phyloP scores from a whole-genome alignment of 2,329 filamentous ascomycete genomes.

The Rutstroemia sp. region DNA sequence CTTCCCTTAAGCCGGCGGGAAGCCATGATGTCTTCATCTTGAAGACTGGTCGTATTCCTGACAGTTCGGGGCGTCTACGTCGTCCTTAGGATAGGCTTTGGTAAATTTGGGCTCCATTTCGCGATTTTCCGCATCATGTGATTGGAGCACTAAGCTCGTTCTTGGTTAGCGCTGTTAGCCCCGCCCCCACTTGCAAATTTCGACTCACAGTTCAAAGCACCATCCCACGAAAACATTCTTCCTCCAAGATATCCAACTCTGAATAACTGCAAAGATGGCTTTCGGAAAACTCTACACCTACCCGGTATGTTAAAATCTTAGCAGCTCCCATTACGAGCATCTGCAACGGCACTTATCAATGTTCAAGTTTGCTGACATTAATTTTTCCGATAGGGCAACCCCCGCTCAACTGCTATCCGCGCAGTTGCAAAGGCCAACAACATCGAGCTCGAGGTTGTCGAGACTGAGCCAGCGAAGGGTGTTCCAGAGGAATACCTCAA shows the following conservation, averaged over 20 bases:
- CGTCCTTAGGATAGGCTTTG: not conserved
- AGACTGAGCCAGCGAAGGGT: slow-evolving; percentile 58
- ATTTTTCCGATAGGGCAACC: slow-evolving; percentile 59
- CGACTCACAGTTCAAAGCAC: slow-evolving; percentile 2
- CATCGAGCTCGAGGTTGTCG: slow-evolving; percentile 80
- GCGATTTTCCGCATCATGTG: slow-evolving; percentile 9
- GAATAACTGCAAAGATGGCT: slow-evolving; percentile 52
- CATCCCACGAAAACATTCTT: slow-evolving; percentile 8
- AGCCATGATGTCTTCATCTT: slow-evolving; percentile 29
- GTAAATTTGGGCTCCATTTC: not conserved
- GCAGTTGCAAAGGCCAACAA: slow-evolving; percentile 97
- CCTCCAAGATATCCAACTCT: slow-evolving; percentile 7
- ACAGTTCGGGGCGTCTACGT: not conserved
- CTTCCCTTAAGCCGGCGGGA: slow-evolving; percentile 22
- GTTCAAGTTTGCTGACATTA: slow-evolving; percentile 10
- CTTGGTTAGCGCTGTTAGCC: slow-evolving; percentile 1
- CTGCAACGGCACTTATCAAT: not conserved
- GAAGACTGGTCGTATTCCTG: slow-evolving; percentile 10
- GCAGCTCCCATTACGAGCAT: not conserved
- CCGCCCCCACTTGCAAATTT: slow-evolving; percentile 8
- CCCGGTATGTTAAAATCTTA: slow-evolving; percentile 47
- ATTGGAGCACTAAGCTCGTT: not conserved
- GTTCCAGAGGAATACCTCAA: slow-evolving; percentile 72
- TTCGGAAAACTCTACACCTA: slow-evolving; percentile 97
- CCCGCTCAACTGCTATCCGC: slow-evolving; percentile 80